These are phyloP conservation scores for Pythium graminicola DNA, from an alignment of 352 stramenopile genomes.

Conservation along the genomic window DNA sequence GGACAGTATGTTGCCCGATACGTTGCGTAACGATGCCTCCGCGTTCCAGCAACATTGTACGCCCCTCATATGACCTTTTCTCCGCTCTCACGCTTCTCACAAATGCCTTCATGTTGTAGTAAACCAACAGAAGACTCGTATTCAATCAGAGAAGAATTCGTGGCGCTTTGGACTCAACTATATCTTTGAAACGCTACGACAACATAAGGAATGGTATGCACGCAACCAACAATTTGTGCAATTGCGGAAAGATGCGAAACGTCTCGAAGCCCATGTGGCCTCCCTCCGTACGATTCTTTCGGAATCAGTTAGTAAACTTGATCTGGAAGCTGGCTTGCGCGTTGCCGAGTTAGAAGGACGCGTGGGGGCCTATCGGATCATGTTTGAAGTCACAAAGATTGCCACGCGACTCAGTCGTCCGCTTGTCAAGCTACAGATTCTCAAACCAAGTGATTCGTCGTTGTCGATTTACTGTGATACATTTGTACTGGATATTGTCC, in stretches of 20 bases:
- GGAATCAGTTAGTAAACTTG: constrained; percentile 77
- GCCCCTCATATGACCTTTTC: neutral
- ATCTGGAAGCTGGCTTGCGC: constrained; percentile 74
- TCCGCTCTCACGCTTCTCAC: neutral
- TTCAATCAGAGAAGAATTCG: constrained; percentile 81
- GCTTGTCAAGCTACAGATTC: constrained; percentile 79
- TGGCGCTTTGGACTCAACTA: constrained; percentile 87
- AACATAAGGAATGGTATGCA: constrained; percentile 86
- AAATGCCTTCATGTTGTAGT: constrained; percentile 31
- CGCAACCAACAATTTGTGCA: constrained; percentile 88
- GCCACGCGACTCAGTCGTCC: constrained; percentile 76
- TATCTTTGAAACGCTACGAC: constrained; percentile 84
- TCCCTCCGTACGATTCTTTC: constrained; percentile 64
- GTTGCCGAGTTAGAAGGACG: constrained; percentile 78
- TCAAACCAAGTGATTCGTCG: constrained; percentile 81
- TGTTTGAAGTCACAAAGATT: constrained; percentile 88
- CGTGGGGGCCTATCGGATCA: constrained; percentile 82
- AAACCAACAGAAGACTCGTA: constrained; percentile 58
- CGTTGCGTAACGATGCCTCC: constrained; percentile 67
- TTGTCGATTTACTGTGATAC: constrained; percentile 86
- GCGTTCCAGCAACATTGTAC: constrained; percentile 73
- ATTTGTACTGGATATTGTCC: constrained; percentile 81
- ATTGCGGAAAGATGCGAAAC: constrained; percentile 75
- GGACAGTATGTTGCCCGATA: constrained; percentile 81
- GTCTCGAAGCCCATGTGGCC: constrained; percentile 67